Percentiles rank a stretch among this genome's conserved stretches.
Conservation (phyloP, 176 grass and related monocot species). For the Musa troglodytarum region DNA sequence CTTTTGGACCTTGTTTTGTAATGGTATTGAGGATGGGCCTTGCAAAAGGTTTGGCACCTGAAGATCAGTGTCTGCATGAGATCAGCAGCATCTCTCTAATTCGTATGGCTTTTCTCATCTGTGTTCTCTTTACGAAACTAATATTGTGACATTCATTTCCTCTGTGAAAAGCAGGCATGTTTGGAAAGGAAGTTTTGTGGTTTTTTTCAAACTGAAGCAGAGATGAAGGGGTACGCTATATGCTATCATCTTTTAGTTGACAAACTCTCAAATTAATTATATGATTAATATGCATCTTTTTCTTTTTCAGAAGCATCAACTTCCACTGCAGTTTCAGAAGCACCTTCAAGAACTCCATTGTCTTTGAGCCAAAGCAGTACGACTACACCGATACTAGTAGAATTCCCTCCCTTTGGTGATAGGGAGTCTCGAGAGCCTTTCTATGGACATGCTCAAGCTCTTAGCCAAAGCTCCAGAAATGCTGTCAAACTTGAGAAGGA, state of each 20-base stretch:
- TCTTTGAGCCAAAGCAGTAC: slow-evolving; percentile 34
- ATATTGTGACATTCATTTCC: slow-evolving; percentile 37
- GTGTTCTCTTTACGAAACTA: neutral
- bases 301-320: slow-evolving; percentile 37
- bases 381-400: slow-evolving; percentile 36
- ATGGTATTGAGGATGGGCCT: neutral
- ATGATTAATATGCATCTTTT: slow-evolving; percentile 2
- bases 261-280: neutral
- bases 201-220: slow-evolving; percentile 71
- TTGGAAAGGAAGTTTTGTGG: slow-evolving; percentile 67
- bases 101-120: neutral
- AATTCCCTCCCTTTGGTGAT: slow-evolving; percentile 83
- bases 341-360: neutral
- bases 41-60: neutral
- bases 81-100: neutral
- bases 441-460: slow-evolving; percentile 56
- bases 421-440: slow-evolving; percentile 39
- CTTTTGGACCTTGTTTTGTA: neutral
- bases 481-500: slow-evolving; percentile 51
- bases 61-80: neutral
- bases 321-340: slow-evolving; percentile 18
- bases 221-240: slow-evolving; percentile 46
- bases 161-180: slow-evolving; percentile 76
- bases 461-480: slow-evolving; percentile 57
- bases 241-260: neutral